These are phyloP conservation scores for Aspergillus ustus DNA, from an alignment of 2,329 filamentous ascomycete genomes.

Conservation along the genomic window DNA sequence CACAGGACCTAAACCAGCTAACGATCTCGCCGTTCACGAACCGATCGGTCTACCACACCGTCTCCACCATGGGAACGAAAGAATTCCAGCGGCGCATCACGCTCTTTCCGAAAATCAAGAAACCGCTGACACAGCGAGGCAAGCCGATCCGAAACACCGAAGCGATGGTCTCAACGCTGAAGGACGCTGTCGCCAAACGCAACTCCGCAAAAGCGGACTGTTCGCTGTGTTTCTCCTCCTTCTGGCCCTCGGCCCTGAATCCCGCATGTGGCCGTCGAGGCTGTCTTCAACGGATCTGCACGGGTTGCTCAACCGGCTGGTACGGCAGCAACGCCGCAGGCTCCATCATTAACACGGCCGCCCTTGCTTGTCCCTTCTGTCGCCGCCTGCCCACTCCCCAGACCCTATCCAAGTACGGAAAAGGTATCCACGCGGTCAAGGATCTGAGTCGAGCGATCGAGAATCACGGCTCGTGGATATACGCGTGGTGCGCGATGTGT, in stretches of 20 bases:
- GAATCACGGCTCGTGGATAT: conserved; percentile 51
- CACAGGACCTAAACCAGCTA: conserved; percentile 46
- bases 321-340: conserved; percentile 54
- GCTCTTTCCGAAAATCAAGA: conserved; percentile 35
- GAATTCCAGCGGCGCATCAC: conserved; percentile 44
- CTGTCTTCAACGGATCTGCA: conserved; percentile 52
- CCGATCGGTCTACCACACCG: conserved; percentile 47
- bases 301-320: conserved; percentile 48
- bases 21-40: conserved; percentile 45
- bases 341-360: conserved; percentile 53
- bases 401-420: conserved; percentile 41
- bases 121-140: conserved; percentile 39
- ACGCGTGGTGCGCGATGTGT: conserved; percentile 55
- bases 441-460: conserved; percentile 46
- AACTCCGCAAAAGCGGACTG: conserved; percentile 48
- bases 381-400: conserved; percentile 48
- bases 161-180: conserved; percentile 39
- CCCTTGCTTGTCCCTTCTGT: conserved; percentile 58
- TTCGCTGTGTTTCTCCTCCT: conserved; percentile 52
- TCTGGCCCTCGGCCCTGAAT: conserved; percentile 43
- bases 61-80: conserved; percentile 38
- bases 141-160: conserved; percentile 51
- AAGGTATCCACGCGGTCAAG: conserved; percentile 44
- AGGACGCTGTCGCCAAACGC: conserved; percentile 44
- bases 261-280: conserved; percentile 53